These are phyloP conservation scores for Nakazawaea wickerhamii DNA, from an alignment of 805 yeast species.

Conservation along the genomic window DNA sequence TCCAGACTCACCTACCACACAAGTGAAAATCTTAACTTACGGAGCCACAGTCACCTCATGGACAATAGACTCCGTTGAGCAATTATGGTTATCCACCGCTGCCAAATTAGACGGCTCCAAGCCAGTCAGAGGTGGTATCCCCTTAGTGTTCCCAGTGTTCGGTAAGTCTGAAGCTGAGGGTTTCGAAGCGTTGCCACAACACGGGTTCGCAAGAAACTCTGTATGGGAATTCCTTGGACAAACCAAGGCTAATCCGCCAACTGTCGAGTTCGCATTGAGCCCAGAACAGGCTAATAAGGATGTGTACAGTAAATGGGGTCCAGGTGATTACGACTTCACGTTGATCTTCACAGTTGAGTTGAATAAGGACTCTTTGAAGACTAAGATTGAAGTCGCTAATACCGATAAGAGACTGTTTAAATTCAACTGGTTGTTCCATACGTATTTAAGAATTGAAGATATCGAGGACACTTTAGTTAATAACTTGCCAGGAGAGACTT, in stretches of 20 bases:
- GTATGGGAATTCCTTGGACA: slow-evolving; percentile 94
- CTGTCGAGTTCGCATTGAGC: slow-evolving; percentile 86
- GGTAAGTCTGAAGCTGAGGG: slow-evolving; percentile 65
- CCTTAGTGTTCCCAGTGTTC: slow-evolving; percentile 90
- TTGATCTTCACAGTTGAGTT: slow-evolving; percentile 65
- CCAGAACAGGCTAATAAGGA: slow-evolving; percentile 76
- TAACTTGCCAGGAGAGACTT: slow-evolving; percentile 67
- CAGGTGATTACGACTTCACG: slow-evolving; percentile 63
- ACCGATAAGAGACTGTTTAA: slow-evolving; percentile 60
- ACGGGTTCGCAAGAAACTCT: slow-evolving; percentile 90
- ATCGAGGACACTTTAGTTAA: slow-evolving; percentile 72
- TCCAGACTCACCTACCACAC: slow-evolving; percentile 45
- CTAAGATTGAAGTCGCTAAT: slow-evolving; percentile 73
- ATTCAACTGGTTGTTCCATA: slow-evolving; percentile 94
- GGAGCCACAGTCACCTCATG: slow-evolving; percentile 91
- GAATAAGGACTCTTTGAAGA: slow-evolving; percentile 50
- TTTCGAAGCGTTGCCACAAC: slow-evolving; percentile 77
- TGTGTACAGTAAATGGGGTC: slow-evolving; percentile 49
- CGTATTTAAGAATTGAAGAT: slow-evolving; percentile 73
- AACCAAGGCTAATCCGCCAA: slow-evolving; percentile 59
- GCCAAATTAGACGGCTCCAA: slow-evolving; percentile 88
- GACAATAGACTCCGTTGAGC: slow-evolving; percentile 67
- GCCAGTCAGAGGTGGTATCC: slow-evolving; percentile 97
- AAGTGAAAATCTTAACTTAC: slow-evolving; percentile 66
- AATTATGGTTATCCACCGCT: slow-evolving; percentile 72